Conservation (phyloP, 2,329 filamentous ascomycete genomes). For the Fusarium hainanense region DNA sequence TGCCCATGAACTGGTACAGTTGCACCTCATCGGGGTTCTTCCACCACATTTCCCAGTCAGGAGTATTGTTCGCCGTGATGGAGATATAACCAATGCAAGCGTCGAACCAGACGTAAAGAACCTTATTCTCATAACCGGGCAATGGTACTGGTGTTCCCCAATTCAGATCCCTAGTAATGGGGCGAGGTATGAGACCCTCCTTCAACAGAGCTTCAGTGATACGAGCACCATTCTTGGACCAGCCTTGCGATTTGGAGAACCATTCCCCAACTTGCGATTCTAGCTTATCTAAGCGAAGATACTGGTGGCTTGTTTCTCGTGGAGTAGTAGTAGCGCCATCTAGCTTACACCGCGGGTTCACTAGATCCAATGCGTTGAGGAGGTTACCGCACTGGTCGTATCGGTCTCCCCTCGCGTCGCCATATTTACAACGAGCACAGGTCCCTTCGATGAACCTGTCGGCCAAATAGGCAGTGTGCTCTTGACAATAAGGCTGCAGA, state of each 20-base stretch:
- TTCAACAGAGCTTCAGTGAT: neutral
- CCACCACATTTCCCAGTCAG: too few species aligned
- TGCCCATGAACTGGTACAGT: too few species aligned
- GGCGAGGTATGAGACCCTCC: fast-evolving
- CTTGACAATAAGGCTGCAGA: neutral
- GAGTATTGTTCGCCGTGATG: too few species aligned
- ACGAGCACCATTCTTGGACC: neutral
- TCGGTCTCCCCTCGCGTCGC: neutral
- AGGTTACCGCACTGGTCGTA: neutral
- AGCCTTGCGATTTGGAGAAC: neutral
- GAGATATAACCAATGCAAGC: too few species aligned
- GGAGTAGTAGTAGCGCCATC: neutral
- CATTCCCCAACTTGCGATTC: fast-evolving
- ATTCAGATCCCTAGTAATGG: too few species aligned
- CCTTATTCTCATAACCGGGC: too few species aligned
- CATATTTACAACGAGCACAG: neutral
- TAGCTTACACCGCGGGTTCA: neutral
- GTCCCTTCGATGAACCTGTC: neutral
- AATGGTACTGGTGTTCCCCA: too few species aligned
- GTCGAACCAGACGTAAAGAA: too few species aligned
- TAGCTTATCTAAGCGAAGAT: neutral
- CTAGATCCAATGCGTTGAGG: neutral
- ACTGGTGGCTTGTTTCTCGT: neutral
- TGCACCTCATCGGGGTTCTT: too few species aligned
- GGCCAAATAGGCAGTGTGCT: neutral